Conservation (phyloP, 2,329 filamentous ascomycete genomes). For the Ceratocystis diversiconidia region DNA sequence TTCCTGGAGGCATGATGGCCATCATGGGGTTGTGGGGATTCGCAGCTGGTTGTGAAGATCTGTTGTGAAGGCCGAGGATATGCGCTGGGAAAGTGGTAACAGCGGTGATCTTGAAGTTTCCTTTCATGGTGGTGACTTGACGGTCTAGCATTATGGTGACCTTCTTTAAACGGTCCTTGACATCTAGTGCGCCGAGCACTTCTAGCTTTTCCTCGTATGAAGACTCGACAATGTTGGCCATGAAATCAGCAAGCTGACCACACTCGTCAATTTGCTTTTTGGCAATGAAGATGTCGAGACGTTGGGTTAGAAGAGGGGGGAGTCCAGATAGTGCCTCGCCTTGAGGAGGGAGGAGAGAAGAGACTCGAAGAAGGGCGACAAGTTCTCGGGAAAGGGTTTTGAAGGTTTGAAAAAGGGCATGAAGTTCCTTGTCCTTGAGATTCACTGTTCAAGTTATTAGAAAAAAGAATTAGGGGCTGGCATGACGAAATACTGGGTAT, state of each 20-base stretch:
- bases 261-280: conserved; percentile 72
- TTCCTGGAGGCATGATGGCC: conserved; percentile 18
- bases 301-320: conserved; percentile 70
- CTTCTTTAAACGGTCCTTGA: conserved; percentile 63
- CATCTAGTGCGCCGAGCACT: conserved; percentile 65
- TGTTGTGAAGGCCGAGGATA: conserved; percentile 28
- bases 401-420: conserved; percentile 61
- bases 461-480: conserved; percentile 12
- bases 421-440: conserved; percentile 42
- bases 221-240: conserved; percentile 82
- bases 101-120: conserved; percentile 71
- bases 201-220: conserved; percentile 83
- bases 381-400: conserved; percentile 79
- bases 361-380: conserved; percentile 68
- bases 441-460: conserved; percentile 18
- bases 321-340: conserved; percentile 49
- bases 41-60: conserved; percentile 24
- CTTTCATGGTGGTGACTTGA: conserved; percentile 72
- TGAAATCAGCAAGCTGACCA: conserved; percentile 81
- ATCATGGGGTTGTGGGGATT: conserved; percentile 28
- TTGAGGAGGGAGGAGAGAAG: conserved; percentile 66
- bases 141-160: conserved; percentile 73
- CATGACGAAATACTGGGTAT: neutral
- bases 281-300: conserved; percentile 75
- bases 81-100: conserved; percentile 54